A percentile compares a stretch with the other conserved stretches of the same genome.
These are phyloP conservation scores for Globisporangium nodosum DNA, from an alignment of 352 stramenopile genomes.

Conservation along the genomic window DNA sequence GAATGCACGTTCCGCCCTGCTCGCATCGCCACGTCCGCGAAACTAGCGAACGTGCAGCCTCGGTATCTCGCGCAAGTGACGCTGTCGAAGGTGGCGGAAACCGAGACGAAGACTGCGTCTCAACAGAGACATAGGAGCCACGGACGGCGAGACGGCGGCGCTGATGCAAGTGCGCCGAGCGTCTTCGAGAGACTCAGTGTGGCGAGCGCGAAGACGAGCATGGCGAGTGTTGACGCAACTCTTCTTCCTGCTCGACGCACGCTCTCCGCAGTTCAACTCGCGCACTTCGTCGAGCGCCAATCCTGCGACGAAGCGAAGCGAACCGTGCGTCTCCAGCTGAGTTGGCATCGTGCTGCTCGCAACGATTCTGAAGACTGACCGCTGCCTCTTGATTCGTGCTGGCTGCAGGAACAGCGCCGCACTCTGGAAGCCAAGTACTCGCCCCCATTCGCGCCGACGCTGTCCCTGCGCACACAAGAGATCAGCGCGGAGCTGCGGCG, in stretches of 20 bases:
- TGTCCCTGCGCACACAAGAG: conserved; percentile 22
- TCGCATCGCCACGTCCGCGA: conserved; percentile 10
- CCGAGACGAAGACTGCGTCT: not conserved
- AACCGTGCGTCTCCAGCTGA: not conserved
- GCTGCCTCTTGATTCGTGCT: conserved; percentile 4
- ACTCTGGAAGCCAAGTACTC: conserved; percentile 11
- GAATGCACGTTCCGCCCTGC: conserved; percentile 35
- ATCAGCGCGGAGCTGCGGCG: conserved; percentile 17
- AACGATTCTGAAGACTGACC: not conserved
- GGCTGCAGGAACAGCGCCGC: conserved; percentile 2
- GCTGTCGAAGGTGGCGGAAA: not conserved
- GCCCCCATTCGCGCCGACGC: conserved; percentile 19
- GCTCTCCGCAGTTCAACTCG: conserved; percentile 7
- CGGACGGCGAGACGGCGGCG: not conserved
- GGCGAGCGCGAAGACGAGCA: not conserved
- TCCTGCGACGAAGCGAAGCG: conserved; percentile 4
- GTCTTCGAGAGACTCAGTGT: conserved; percentile 26
- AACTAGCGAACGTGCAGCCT: conserved; percentile 4
- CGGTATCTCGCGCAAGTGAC: conserved; percentile 4
- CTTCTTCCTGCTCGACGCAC: not conserved
- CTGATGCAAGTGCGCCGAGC: not conserved
- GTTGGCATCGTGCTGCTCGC: not conserved
- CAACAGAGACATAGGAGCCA: not conserved
- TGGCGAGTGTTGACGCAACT: conserved; percentile 3
- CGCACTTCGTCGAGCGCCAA: conserved; percentile 23